phyloP scores from a whole-genome alignment of 2,329 filamentous ascomycete genomes.

The Sclerotiophoma versabilis region DNA sequence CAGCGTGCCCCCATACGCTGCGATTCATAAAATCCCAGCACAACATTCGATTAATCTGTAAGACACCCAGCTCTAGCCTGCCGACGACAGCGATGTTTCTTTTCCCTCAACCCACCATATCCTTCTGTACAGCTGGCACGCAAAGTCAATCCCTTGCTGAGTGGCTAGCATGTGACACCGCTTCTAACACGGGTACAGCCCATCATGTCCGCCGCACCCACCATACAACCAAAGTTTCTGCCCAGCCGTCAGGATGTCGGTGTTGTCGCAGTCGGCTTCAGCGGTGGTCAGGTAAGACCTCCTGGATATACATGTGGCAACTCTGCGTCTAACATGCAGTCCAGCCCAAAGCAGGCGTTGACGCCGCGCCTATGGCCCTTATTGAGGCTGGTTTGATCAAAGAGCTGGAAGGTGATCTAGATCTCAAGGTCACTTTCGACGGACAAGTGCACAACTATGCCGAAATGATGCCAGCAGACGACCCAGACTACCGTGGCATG shows the following conservation, averaged over 20 bases:
- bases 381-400: conserved; percentile 86
- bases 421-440: conserved; percentile 88
- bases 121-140: not conserved
- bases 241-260: conserved; percentile 80
- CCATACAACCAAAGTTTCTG: conserved; percentile 77
- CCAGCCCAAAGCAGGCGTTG: conserved; percentile 88
- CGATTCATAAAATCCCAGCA: not conserved
- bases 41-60: not conserved
- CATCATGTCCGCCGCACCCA: conserved; percentile 63
- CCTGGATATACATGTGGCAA: not conserved
- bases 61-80: not conserved
- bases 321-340: conserved; percentile 12
- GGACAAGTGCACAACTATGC: conserved; percentile 81
- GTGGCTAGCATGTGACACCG: conserved; percentile 1
- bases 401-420: conserved; percentile 83
- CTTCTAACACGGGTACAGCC: conserved; percentile 1
- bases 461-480: conserved; percentile 72
- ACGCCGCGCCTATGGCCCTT: conserved; percentile 86
- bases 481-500: conserved; percentile 88
- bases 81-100: not conserved
- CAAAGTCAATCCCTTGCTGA: conserved; percentile 3
- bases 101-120: not conserved
- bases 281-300: conserved; percentile 82
- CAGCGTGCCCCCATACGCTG: conserved; percentile 2
- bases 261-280: conserved; percentile 94